These are phyloP conservation scores for Euphorbia schlechtendalii DNA, from an alignment of 441 rosid species.

Conservation along the genomic window DNA sequence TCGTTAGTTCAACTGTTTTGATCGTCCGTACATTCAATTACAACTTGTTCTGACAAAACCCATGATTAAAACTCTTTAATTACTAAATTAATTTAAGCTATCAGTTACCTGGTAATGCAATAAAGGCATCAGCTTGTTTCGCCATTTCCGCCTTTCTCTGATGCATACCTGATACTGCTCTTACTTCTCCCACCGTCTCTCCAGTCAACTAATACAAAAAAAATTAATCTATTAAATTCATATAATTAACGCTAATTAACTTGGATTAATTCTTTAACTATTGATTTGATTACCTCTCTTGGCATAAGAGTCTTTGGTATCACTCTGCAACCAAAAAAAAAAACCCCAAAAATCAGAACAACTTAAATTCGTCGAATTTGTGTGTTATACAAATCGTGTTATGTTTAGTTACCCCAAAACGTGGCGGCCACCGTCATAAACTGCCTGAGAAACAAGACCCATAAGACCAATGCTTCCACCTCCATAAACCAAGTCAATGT, in stretches of 20 bases:
- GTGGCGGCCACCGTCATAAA: conserved; percentile 90
- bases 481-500: too few species aligned
- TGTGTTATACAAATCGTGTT: too few species aligned
- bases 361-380: too few species aligned
- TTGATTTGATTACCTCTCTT: conserved; percentile 51
- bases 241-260: too few species aligned
- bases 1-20: background rate
- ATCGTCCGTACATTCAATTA: conserved; percentile 2
- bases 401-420: conserved; percentile 58
- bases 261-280: too few species aligned
- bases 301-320: conserved; percentile 95
- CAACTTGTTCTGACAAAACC: too few species aligned
- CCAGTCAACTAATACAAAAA: conserved; percentile 91
- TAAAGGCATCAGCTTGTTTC: conserved; percentile 88
- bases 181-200: conserved; percentile 90
- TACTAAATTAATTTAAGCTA: too few species aligned
- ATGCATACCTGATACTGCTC: conserved; percentile 93
- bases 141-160: conserved; percentile 98
- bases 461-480: conserved; percentile 97
- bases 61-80: too few species aligned
- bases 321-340: conserved; percentile 42
- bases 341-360: background rate
- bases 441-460: too few species aligned
- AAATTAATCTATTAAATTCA: too few species aligned
- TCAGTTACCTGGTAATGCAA: conserved; percentile 77